Evolutionary conservation across 1,139 yeast species (phyloP).

Genomic region (Hanseniaspora gamundiae): DNA sequence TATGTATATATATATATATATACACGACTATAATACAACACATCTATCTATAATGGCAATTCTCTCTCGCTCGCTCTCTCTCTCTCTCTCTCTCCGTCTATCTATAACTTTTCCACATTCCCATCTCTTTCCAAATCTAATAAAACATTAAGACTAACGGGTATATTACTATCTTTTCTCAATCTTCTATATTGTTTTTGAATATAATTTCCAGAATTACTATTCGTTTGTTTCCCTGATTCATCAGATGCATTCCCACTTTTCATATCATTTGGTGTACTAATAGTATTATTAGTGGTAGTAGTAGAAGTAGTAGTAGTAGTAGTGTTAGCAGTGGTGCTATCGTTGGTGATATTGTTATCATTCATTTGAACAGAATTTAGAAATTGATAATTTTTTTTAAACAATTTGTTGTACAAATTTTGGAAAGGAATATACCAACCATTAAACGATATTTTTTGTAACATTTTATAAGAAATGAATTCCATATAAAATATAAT

Average conservation of each 20-base stretch:
- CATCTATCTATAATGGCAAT: no score
- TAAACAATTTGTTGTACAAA: background rate
- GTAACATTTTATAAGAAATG: slow-evolving; percentile 30
- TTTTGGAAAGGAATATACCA: no score
- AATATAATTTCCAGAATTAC: background rate
- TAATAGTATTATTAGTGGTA: background rate
- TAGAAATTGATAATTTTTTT: background rate
- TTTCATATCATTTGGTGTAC: no score
- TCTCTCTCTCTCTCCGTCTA: no score
- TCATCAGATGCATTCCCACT: no score
- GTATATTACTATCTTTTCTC: slow-evolving; percentile 1
- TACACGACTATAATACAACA: no score
- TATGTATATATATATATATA: no score
- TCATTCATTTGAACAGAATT: no score
- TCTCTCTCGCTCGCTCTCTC: no score
- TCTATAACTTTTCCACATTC: background rate
- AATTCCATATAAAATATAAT: slow-evolving; percentile 50
- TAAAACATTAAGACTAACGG: background rate
- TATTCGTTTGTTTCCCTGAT: background rate
- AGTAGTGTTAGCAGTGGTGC: background rate
- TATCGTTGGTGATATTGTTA: no score
- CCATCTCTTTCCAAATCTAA: slow-evolving; percentile 1
- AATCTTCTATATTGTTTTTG: background rate
- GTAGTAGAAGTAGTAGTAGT: background rate
- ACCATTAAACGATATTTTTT: slow-evolving; percentile 1